phyloP scores from a whole-genome alignment of 176 grass and related monocot species.

The Carex cristatella region DNA sequence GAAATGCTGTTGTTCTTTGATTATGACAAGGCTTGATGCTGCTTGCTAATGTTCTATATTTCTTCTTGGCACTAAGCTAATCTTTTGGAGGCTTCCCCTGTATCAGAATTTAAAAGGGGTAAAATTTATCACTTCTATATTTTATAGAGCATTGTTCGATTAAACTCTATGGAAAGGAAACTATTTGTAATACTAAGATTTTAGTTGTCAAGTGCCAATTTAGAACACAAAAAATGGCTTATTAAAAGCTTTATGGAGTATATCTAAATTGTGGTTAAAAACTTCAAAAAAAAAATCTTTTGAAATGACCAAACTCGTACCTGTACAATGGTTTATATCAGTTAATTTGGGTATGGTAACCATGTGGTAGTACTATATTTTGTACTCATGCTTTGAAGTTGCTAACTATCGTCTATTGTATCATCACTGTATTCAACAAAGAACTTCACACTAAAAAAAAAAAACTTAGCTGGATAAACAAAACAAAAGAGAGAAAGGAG shows the following conservation, averaged over 20 bases:
- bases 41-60: conserved; percentile 50
- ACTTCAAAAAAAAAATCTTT: neutral
- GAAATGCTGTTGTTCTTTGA: conserved; percentile 8
- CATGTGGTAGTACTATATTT: neutral
- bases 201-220: neutral
- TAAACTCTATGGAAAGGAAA: neutral
- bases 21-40: conserved; percentile 44
- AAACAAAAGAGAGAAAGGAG: neutral
- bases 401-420: conserved; percentile 37
- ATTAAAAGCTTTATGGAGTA: neutral
- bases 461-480: neutral
- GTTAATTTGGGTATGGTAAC: neutral
- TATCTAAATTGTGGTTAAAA: neutral
- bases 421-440: conserved; percentile 25
- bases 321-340: neutral
- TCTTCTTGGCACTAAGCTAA: conserved; percentile 67
- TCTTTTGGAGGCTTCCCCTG: conserved; percentile 43
- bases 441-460: neutral
- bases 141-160: neutral
- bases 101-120: conserved; percentile 37
- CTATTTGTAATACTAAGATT: neutral
- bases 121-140: neutral
- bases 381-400: conserved; percentile 53
- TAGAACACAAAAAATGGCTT: neutral
- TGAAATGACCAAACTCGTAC: neutral